These are phyloP conservation scores for Sporothrix inflata DNA, from an alignment of 2,329 filamentous ascomycete genomes.

Conservation along the genomic window DNA sequence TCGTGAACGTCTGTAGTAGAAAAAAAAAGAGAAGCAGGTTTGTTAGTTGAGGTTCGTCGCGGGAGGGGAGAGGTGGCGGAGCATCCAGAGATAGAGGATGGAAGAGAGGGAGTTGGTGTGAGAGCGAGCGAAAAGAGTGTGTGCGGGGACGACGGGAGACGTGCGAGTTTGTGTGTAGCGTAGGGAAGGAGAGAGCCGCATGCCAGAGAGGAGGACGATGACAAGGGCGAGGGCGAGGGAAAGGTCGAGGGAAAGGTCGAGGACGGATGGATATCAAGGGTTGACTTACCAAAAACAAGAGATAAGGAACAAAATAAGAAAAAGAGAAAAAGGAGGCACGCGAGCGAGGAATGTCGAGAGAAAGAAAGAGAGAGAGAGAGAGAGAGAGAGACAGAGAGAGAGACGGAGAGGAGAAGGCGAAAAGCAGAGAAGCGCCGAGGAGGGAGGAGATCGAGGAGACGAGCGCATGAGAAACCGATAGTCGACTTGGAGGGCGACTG, in stretches of 20 bases:
- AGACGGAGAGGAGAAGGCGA: neutral
- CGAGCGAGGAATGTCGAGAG: neutral
- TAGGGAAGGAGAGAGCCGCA: neutral
- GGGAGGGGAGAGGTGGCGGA: constrained; percentile 7
- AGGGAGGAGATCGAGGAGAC: constrained; percentile 26
- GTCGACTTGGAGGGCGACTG: constrained; percentile 21
- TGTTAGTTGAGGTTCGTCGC: neutral
- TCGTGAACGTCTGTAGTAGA: neutral
- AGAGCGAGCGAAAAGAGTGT: constrained; percentile 7
- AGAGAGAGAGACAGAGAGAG: constrained; percentile 1
- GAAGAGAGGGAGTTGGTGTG: neutral
- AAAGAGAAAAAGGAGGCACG: constrained; percentile 1
- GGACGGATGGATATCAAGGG: neutral
- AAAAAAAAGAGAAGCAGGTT: neutral
- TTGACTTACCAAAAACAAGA: constrained; percentile 14
- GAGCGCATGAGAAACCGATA: constrained; percentile 23
- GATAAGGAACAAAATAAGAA: constrained; percentile 4
- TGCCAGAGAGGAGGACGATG: neutral
- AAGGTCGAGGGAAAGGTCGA: neutral
- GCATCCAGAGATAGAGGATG: neutral
- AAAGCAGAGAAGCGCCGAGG: constrained; percentile 13
- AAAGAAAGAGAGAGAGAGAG: neutral
- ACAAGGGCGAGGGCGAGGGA: neutral
- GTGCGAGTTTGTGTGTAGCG: neutral
- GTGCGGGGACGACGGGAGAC: constrained; percentile 15